A percentile compares a stretch with the other conserved stretches of the same genome.
Evolutionary conservation across 1,284 basidiomycete genomes (phyloP).

Genomic region (Trichosporon inkin): DNA sequence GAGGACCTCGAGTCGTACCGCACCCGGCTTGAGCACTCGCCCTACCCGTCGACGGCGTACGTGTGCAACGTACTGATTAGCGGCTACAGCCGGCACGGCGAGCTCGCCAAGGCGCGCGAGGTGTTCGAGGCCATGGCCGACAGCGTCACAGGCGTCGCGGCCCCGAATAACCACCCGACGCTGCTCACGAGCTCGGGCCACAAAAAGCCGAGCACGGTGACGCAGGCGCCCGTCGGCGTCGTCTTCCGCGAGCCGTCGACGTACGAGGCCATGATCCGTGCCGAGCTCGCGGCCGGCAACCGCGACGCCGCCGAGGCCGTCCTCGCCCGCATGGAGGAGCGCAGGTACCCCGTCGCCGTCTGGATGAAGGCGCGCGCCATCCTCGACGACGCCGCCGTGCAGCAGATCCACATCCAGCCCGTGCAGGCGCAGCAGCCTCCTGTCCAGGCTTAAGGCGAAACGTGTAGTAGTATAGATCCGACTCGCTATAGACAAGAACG

Average conservation of each 20-base stretch:
- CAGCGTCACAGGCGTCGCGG: slow-evolving; percentile 71
- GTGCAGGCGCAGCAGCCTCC: no score
- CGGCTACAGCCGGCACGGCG: slow-evolving; percentile 70
- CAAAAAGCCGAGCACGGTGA: slow-evolving; percentile 52
- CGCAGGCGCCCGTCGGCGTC: slow-evolving; percentile 34
- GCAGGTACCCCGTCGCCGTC: slow-evolving; percentile 46
- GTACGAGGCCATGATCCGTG: slow-evolving; percentile 85
- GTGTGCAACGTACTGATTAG: slow-evolving; percentile 90
- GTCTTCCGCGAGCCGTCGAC: slow-evolving; percentile 83
- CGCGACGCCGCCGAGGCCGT: slow-evolving; percentile 60
- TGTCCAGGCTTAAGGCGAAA: no score
- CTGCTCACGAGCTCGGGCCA: slow-evolving; percentile 52
- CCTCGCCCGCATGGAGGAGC: slow-evolving; percentile 67
- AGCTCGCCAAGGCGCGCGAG: slow-evolving; percentile 65
- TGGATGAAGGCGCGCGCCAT: slow-evolving; percentile 38
- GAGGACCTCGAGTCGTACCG: slow-evolving; percentile 74
- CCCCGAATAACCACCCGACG: slow-evolving; percentile 78
- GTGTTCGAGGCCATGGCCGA: slow-evolving; percentile 88
- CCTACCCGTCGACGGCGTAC: slow-evolving; percentile 89
- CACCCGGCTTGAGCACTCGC: slow-evolving; percentile 59
- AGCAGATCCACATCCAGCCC: no score
- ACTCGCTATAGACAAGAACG: neutral
- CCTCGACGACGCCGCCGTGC: slow-evolving; percentile 27
- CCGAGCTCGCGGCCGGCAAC: slow-evolving; percentile 76
- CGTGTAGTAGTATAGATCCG: no score